Percentiles rank a stretch among this genome's conserved stretches.
Evolutionary conservation across 352 stramenopile genomes (phyloP).

Genomic region (Phytophthora fragariaefolia): DNA sequence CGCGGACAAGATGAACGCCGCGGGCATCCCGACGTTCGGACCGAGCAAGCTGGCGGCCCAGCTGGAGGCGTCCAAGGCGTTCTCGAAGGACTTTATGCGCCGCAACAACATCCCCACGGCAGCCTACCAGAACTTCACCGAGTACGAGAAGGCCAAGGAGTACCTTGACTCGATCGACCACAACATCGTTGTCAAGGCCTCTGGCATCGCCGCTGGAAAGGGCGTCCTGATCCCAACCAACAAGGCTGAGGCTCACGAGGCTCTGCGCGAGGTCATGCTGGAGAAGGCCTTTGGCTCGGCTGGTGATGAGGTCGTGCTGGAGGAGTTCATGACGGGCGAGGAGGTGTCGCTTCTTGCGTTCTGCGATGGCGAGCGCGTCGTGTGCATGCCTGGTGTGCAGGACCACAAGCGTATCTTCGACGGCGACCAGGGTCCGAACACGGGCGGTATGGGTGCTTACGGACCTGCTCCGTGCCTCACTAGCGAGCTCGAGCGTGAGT

Average conservation of each 20-base stretch:
- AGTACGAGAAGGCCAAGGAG: constrained; percentile 87
- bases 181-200: constrained; percentile 99
- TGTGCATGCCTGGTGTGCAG: constrained; percentile 97
- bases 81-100: constrained; percentile 99
- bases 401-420: constrained; percentile 99
- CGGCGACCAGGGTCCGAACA: constrained; percentile 98
- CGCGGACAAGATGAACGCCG: constrained; percentile 93
- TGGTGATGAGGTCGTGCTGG: constrained; percentile 97
- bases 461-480: constrained; percentile 97
- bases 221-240: constrained; percentile 97
- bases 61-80: constrained; percentile 98
- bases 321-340: constrained; percentile 98
- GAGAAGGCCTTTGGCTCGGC: constrained; percentile 96
- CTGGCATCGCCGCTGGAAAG: constrained; percentile 99
- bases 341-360: constrained; percentile 98
- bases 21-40: constrained; percentile 96
- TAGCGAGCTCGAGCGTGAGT: constrained; percentile 91
- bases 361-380: constrained; percentile 95
- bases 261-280: constrained; percentile 97
- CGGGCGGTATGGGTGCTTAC: constrained; percentile 99
- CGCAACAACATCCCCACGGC: constrained; percentile 98
- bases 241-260: constrained; percentile 92
- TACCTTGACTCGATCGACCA: constrained; percentile 95
- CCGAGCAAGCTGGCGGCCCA: constrained; percentile 94
- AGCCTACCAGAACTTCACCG: constrained; percentile 97